These are phyloP conservation scores for Cyberlindnera euphorbiiphila DNA, from an alignment of 805 yeast genomes.

Conservation along the genomic window DNA sequence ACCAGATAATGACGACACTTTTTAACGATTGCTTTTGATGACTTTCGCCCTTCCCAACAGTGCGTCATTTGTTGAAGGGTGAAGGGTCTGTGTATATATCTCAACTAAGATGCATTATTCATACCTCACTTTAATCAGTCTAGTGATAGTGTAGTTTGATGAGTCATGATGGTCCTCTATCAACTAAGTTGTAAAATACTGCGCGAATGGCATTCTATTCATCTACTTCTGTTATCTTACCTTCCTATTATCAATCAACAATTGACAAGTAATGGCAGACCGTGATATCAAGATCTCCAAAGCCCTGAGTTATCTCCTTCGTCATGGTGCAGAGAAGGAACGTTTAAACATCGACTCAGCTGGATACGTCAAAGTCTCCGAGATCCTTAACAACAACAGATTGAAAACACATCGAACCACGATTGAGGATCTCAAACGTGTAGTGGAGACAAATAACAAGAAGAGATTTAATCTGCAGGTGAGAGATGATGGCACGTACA, in stretches of 20 bases:
- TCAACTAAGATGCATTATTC: not conserved
- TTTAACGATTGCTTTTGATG: not conserved
- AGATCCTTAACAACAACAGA: constrained; percentile 52
- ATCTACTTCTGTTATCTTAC: not conserved
- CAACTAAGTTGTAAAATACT: no score
- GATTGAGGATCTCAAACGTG: constrained; percentile 49
- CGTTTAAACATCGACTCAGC: constrained; percentile 54
- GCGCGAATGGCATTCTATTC: not conserved
- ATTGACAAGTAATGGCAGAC: constrained; percentile 9
- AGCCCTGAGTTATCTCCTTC: constrained; percentile 65
- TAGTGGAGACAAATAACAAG: constrained; percentile 67
- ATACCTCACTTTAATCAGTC: not conserved
- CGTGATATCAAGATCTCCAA: constrained; percentile 63
- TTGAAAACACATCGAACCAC: constrained; percentile 55
- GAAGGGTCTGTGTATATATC: not conserved
- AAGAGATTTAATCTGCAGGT: constrained; percentile 54
- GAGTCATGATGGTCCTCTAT: not conserved
- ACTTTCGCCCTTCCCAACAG: not conserved
- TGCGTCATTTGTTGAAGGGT: no score
- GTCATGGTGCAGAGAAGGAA: constrained; percentile 84
- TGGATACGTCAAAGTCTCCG: constrained; percentile 61
- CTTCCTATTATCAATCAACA: not conserved
- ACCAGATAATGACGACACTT: no score
- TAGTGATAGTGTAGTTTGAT: no score
- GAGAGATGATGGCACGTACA: constrained; percentile 30